Evolutionary conservation across 345 rosid species (phyloP).

Genomic region (Durio zibethinus): DNA sequence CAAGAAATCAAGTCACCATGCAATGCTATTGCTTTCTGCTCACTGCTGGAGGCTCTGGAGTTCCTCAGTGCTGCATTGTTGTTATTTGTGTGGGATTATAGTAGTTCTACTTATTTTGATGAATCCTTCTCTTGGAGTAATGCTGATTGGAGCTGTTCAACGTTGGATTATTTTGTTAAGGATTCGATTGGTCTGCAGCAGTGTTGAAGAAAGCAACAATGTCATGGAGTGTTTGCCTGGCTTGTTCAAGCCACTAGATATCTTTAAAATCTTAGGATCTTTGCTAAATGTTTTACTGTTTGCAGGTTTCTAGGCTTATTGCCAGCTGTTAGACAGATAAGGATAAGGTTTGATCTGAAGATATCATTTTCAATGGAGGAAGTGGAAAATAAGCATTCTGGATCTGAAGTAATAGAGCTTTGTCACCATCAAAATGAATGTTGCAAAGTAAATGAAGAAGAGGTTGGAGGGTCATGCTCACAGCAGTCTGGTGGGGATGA

Average conservation of each 20-base stretch:
- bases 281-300: constrained; percentile 38
- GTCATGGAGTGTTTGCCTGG: constrained; percentile 58
- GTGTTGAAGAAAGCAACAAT: constrained; percentile 63
- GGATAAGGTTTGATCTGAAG: constrained; percentile 19
- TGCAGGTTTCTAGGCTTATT: constrained; percentile 59
- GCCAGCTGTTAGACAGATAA: constrained; percentile 36
- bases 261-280: constrained; percentile 24
- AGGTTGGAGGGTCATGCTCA: constrained; percentile 8
- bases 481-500: constrained; percentile 26
- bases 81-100: constrained; percentile 29
- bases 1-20: constrained; percentile 56
- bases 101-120: constrained; percentile 51
- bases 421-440: constrained; percentile 18
- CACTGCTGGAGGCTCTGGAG: constrained; percentile 51
- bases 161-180: constrained; percentile 55
- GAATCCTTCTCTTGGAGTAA: constrained; percentile 56
- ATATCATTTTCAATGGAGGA: constrained; percentile 42
- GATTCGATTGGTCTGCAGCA: constrained; percentile 56
- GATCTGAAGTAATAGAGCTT: constrained; percentile 24
- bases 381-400: constrained; percentile 13
- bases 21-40: constrained; percentile 38
- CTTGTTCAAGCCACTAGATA: constrained; percentile 50
- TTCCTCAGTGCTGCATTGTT: constrained; percentile 43
- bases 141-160: constrained; percentile 65
- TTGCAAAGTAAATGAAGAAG: constrained; percentile 15